Conservation (phyloP, 495 filamentous ascomycete species). For the Aspergillus hancockii region DNA sequence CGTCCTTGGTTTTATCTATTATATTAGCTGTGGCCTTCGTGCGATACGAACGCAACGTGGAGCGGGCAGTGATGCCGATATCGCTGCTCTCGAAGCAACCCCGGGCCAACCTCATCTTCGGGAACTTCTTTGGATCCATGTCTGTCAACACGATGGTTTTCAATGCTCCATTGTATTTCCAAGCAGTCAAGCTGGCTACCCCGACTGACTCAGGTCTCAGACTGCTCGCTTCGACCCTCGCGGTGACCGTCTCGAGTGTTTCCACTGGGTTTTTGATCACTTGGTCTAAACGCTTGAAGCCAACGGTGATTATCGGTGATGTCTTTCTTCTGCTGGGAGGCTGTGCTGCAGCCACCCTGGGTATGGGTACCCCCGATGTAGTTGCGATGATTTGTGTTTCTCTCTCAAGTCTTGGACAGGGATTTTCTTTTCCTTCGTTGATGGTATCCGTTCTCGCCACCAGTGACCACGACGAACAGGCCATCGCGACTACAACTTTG, state of each 20-base stretch:
- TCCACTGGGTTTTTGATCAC: slow-evolving; percentile 72
- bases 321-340: slow-evolving; percentile 56
- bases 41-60: slow-evolving; percentile 59
- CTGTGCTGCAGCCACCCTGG: slow-evolving; percentile 50
- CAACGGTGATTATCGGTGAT: slow-evolving; percentile 59
- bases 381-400: slow-evolving; percentile 65
- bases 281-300: slow-evolving; percentile 62
- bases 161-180: slow-evolving; percentile 80
- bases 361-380: slow-evolving; percentile 54
- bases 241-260: slow-evolving; percentile 59
- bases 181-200: slow-evolving; percentile 71
- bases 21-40: slow-evolving; percentile 60
- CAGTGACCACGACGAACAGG: slow-evolving; percentile 68
- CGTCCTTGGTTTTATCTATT: slow-evolving; percentile 57
- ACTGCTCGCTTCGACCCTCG: slow-evolving; percentile 61
- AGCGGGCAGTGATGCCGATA: slow-evolving; percentile 72
- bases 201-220: slow-evolving; percentile 72
- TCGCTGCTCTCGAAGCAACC: slow-evolving; percentile 59
- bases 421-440: slow-evolving; percentile 63
- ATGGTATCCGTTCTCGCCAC: slow-evolving; percentile 70
- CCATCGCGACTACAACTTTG: slow-evolving; percentile 71
- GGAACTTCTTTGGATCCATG: slow-evolving; percentile 65
- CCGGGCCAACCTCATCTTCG: slow-evolving; percentile 66
- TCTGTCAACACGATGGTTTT: slow-evolving; percentile 71
- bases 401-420: slow-evolving; percentile 61